A percentile compares a stretch with the other conserved stretches of the same genome.
These are phyloP conservation scores for Aspergillus oerlinghausenensis DNA, from an alignment of 2,329 filamentous ascomycete species.

Conservation along the genomic window DNA sequence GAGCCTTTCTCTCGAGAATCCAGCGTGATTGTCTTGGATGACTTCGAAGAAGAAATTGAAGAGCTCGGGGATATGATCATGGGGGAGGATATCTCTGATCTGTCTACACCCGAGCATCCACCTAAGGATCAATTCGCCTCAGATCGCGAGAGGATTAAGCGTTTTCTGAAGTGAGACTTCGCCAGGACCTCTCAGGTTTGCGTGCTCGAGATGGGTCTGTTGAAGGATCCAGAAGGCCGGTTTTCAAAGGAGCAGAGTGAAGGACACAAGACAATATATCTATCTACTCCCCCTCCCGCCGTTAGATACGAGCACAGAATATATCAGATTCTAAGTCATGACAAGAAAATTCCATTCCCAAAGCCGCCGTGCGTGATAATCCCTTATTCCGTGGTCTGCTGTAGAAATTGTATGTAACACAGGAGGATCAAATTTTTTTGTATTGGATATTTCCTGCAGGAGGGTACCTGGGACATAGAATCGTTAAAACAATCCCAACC, in stretches of 20 bases:
- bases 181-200: background rate
- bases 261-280: background rate
- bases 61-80: background rate
- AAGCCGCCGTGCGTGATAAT: conserved; percentile 11
- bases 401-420: conserved; percentile 19
- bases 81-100: background rate
- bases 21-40: background rate
- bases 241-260: background rate
- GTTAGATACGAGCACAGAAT: conserved; percentile 5
- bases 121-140: background rate
- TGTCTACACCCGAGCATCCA: background rate
- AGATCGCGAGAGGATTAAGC: background rate
- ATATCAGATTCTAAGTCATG: conserved; percentile 9
- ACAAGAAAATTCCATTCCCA: conserved; percentile 13
- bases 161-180: background rate
- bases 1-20: background rate
- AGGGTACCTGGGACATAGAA: conserved; percentile 40
- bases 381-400: conserved; percentile 12
- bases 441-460: conserved; percentile 38
- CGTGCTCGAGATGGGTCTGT: background rate
- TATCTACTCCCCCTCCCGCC: background rate
- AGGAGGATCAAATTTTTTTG: conserved; percentile 35
- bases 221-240: background rate
- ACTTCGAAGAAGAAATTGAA: background rate
- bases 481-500: conserved; percentile 38